Base-by-base conservation (phyloP, 768 basidiomycete species). In the Stropharia rugosoannulata region DNA sequence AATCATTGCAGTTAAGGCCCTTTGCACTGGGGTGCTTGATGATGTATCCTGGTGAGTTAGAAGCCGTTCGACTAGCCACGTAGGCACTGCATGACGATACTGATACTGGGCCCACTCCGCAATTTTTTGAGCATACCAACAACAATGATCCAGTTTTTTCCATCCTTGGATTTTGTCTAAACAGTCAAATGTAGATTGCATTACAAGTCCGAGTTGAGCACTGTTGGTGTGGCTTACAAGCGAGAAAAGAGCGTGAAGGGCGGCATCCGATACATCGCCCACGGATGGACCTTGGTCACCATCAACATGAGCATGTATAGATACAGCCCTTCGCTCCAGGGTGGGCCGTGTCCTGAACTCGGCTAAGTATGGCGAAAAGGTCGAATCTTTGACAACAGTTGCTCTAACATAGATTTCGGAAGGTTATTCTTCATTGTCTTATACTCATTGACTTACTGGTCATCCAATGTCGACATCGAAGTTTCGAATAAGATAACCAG, bases 41-140 rank as follows among this genome's bases (percentile, higher is more conserved):
- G 77, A 66, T 0, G 73, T 64, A 51, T 90, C 88, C 63, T 83
- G 86, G 44, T 78, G 79, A 58, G 82, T 79, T 18, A 85, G 76
- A 4, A 97, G 79, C 22, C 81, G 80, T 64, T 95, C 93, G 11
- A 96, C 85, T 3, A 96, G 74, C 66, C 86, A 83, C 1, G 92
- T 90, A 2, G 95, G 92, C 6, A 97, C 83, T 22, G 88, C 89
- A 64, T 91, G 96, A 22, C 95, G 89, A 70, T 95, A 95, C 67
- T 95, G 95, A 60, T 95, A 93, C 65, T 90, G 92, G 5, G 90
- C 82, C 90, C 92, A 95, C 63, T 92, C 87, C n/a, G 85, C 85
- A 5, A 83, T 78, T 64, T 82, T 86, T 55, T 85, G 81, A 11
- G 87, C 83, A 55, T 93, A 77, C 94, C 94, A 98, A 53, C 85